Evolutionary conservation across 2,329 filamentous ascomycete species (phyloP).

Genomic region (Fusarium camptoceras): DNA sequence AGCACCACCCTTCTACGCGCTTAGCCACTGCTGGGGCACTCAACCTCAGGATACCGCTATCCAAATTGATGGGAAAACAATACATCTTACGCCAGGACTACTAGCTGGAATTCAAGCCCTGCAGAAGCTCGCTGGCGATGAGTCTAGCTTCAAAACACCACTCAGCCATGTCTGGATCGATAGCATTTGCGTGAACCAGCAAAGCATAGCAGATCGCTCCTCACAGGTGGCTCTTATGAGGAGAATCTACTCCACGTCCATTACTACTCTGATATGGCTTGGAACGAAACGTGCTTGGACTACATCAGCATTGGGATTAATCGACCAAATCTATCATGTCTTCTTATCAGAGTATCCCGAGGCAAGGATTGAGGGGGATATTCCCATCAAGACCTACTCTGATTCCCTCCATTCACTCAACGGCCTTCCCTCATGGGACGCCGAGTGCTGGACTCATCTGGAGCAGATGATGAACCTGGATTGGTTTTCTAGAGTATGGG

Average conservation of each 20-base stretch:
- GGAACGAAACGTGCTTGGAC: background rate
- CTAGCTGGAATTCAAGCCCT: background rate
- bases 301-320: background rate
- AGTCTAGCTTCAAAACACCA: background rate
- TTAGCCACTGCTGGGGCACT: conserved; percentile 3
- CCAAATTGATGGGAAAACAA: background rate
- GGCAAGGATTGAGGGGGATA: background rate
- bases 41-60: background rate
- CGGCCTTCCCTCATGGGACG: background rate
- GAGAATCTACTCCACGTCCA: background rate
- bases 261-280: background rate
- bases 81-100: background rate
- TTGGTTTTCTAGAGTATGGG: conserved; percentile 1
- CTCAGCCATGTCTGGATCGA: background rate
- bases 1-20: background rate
- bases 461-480: background rate
- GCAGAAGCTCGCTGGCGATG: background rate
- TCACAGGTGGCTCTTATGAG: background rate
- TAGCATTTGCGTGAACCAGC: background rate
- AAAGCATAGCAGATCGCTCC: background rate
- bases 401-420: background rate
- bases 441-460: background rate
- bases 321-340: background rate
- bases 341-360: rapidly evolving
- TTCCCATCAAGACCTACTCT: background rate